Conservation (phyloP, 2,329 filamentous ascomycete species). For the Penicillium psychrosexuale region DNA sequence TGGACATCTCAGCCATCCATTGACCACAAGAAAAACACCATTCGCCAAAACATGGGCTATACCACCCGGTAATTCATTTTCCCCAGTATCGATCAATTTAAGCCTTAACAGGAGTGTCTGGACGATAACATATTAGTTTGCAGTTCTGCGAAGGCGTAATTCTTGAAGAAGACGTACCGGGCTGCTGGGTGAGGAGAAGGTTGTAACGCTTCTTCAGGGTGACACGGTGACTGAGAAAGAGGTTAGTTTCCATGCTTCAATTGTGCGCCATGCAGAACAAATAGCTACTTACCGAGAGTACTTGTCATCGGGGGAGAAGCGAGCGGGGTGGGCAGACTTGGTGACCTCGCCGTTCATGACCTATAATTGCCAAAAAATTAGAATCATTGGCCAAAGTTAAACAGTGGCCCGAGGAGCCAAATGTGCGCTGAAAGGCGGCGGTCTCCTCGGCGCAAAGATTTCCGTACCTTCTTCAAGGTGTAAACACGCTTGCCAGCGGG, state of each 20-base stretch:
- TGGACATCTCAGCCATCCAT: constrained; percentile 26
- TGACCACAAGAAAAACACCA: constrained; percentile 38
- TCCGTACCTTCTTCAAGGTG: constrained; percentile 75
- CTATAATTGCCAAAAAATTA: constrained; percentile 6
- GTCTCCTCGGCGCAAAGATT: background rate
- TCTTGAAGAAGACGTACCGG: constrained; percentile 41
- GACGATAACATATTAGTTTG: constrained; percentile 10
- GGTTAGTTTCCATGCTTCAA: constrained; percentile 1
- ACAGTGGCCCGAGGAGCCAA: constrained; percentile 24
- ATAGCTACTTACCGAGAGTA: constrained; percentile 65
- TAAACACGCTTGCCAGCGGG: constrained; percentile 81
- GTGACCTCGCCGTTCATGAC: constrained; percentile 75
- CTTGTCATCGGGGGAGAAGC: constrained; percentile 98
- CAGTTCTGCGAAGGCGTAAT: no score
- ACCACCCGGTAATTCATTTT: constrained; percentile 28
- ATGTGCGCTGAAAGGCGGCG: background rate
- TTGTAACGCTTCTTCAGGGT: constrained; percentile 92
- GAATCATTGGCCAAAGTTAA: background rate
- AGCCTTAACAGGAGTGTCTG: constrained; percentile 34
- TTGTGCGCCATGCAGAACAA: no score
- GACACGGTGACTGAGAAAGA: constrained; percentile 69
- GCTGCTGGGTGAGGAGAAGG: constrained; percentile 77
- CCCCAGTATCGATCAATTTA: constrained; percentile 23
- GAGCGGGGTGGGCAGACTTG: constrained; percentile 91
- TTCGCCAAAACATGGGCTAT: constrained; percentile 35